These are phyloP conservation scores for Phytophthora melonis DNA, from an alignment of 352 stramenopile genomes.

Conservation along the genomic window DNA sequence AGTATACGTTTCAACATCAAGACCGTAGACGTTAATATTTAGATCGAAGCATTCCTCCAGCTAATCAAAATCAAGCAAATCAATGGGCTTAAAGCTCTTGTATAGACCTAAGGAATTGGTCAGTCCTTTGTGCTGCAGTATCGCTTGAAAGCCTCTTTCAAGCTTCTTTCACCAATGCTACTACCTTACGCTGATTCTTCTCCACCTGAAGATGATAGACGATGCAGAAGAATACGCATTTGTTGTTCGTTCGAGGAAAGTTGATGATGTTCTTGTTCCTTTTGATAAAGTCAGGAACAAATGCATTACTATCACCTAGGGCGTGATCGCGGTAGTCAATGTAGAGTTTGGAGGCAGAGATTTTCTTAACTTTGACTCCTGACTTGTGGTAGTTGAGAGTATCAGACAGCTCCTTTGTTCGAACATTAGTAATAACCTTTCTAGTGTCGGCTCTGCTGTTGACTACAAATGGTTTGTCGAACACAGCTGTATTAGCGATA, in stretches of 20 bases:
- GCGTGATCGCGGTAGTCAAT: constrained; percentile 5
- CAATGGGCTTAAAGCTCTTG: constrained; percentile 14
- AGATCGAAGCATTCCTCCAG: constrained; percentile 23
- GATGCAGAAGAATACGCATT: too few species aligned
- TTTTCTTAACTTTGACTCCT: constrained; percentile 8
- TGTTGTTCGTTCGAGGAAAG: constrained; percentile 16
- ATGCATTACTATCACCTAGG: not conserved
- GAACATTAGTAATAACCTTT: constrained; percentile 6
- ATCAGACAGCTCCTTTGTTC: constrained; percentile 14
- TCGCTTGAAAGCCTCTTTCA: too few species aligned
- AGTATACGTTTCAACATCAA: constrained; percentile 1
- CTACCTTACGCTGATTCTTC: not conserved
- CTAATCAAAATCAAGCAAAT: constrained; percentile 26
- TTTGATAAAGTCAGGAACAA: not conserved
- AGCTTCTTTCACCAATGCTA: not conserved
- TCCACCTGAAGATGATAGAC: too few species aligned
- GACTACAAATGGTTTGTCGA: constrained; percentile 16
- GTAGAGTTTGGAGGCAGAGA: constrained; percentile 13
- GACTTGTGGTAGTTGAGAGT: constrained; percentile 4
- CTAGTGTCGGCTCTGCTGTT: constrained; percentile 10
- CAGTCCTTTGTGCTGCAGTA: not conserved
- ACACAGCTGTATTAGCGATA: constrained; percentile 15
- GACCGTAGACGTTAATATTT: constrained; percentile 14
- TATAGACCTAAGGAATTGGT: not conserved
- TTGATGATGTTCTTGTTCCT: constrained; percentile 26